Evolutionary conservation across 2,329 filamentous ascomycete genomes (phyloP), one percentile per base, ranked within the genome.

Genomic region (Botrytis aclada): DNA sequence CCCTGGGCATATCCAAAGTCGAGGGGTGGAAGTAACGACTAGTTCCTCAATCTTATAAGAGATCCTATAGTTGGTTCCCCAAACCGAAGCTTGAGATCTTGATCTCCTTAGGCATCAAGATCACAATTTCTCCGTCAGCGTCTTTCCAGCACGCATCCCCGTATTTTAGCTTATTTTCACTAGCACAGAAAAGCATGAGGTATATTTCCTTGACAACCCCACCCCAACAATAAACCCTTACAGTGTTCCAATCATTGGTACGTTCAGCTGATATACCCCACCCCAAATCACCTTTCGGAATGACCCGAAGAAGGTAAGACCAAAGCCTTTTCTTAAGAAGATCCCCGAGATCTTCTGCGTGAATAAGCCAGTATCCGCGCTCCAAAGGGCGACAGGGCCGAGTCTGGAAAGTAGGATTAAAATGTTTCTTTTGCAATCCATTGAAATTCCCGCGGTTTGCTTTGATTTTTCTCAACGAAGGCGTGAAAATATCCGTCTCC

Each of bases 171-270:
- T 85, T 85, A 45, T 91, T 86, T 72, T 88, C 85, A 77, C 91
- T 95, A 0, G 90, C 92, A 22, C 94, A 82, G 79, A 92, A 95
- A 0, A 97, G 81, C 56, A 95, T 81, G 6, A 96, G 82, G 80
- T 94, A 97, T 47, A 93, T 85, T 78, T 97, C 91, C 71, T 89
- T 86, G 0, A 89, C 88, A 0, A 93, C 83, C 75, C 91, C 87
- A 0, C 92, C 94, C 90, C 93, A 97, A 79, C 93, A 93, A 80
- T 92, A 96, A 1, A 95, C 81, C 47, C 89, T 87, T 2, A 97
- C 80, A 1, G 76, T 81, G 72, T 84, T 83, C 18, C 79, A 81
- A 47, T 76, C 74, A 14, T 76, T 75, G 69, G 85, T 83, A 39
- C 88, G 83, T 22, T 80, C 81, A 76, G 88, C 89, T 83, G 87